Evolutionary conservation across 23 red algal genomes (phyloP).

Genomic region (Chondrus crispus): DNA sequence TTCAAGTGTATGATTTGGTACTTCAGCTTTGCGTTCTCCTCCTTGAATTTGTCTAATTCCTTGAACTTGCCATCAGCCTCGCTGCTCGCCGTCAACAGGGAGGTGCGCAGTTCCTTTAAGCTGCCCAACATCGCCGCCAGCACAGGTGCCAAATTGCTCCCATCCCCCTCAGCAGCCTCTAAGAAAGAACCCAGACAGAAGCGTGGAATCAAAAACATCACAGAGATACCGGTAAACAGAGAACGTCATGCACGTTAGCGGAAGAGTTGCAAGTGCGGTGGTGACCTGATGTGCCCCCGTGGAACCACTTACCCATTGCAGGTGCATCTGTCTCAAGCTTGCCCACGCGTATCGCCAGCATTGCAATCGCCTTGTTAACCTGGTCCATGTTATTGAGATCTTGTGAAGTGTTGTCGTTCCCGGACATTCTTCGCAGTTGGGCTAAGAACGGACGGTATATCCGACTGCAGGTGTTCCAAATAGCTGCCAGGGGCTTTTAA

Average conservation of each 20-base stretch:
- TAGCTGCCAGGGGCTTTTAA: too few species aligned
- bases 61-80: constrained; percentile 18
- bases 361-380: constrained; percentile 44
- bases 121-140: not conserved
- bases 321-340: constrained; percentile 26
- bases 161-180: not conserved
- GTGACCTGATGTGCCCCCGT: too few species aligned
- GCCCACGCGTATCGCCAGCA: not conserved
- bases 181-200: too few species aligned
- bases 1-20: constrained; percentile 56
- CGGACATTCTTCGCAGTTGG: too few species aligned
- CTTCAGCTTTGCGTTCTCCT: constrained; percentile 54
- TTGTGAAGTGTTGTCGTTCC: too few species aligned
- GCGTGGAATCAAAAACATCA: too few species aligned
- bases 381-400: too few species aligned
- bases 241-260: too few species aligned
- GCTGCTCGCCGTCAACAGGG: constrained; percentile 20
- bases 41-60: not conserved
- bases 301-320: not conserved
- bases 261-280: too few species aligned
- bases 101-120: constrained; percentile 23
- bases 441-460: too few species aligned
- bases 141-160: constrained; percentile 11
- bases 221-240: too few species aligned
- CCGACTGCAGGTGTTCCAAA: too few species aligned